These are phyloP conservation scores for Leucocoprinus leucothites DNA, from an alignment of 768 basidiomycete species.

Conservation along the genomic window DNA sequence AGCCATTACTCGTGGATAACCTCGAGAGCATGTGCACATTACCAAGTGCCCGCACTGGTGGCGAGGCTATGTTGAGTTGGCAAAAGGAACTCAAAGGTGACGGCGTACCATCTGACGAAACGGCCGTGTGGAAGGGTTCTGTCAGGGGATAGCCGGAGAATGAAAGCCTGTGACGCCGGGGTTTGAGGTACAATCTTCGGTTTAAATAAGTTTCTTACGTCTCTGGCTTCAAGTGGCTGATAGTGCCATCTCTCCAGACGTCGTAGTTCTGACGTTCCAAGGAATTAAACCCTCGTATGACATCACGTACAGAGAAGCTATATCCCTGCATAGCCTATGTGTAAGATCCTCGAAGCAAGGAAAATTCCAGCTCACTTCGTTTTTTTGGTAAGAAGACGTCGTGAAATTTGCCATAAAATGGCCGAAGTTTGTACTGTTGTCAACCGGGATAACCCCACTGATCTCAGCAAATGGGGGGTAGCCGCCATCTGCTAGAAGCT, in stretches of 20 bases:
- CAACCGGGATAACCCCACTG: slow-evolving; percentile 49
- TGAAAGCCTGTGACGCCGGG: slow-evolving; percentile 35
- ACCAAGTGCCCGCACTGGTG: neutral
- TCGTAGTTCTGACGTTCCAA: slow-evolving; percentile 33
- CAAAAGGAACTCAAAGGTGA: neutral
- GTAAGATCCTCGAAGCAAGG: neutral
- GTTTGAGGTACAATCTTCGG: neutral
- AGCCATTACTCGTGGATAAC: slow-evolving; percentile 38
- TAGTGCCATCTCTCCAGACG: slow-evolving; percentile 28
- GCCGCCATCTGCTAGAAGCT: slow-evolving; percentile 54
- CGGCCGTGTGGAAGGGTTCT: slow-evolving; percentile 54
- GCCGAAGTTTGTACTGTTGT: slow-evolving; percentile 26
- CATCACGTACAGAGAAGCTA: slow-evolving; percentile 26
- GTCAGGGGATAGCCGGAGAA: slow-evolving; percentile 55
- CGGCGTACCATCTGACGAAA: slow-evolving; percentile 20
- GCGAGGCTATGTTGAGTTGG: neutral
- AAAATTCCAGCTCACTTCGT: neutral
- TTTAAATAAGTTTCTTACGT: neutral
- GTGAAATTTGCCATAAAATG: slow-evolving; percentile 40
- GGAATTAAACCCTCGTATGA: slow-evolving; percentile 58
- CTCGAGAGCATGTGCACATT: slow-evolving; percentile 37
- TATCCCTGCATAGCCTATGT: neutral
- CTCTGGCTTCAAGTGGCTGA: neutral
- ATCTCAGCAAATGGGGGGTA: slow-evolving; percentile 54
- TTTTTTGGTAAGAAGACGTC: slow-evolving; percentile 19